Base-by-base conservation (phyloP, 495 filamentous ascomycete species). In the Penicillium salamii region DNA sequence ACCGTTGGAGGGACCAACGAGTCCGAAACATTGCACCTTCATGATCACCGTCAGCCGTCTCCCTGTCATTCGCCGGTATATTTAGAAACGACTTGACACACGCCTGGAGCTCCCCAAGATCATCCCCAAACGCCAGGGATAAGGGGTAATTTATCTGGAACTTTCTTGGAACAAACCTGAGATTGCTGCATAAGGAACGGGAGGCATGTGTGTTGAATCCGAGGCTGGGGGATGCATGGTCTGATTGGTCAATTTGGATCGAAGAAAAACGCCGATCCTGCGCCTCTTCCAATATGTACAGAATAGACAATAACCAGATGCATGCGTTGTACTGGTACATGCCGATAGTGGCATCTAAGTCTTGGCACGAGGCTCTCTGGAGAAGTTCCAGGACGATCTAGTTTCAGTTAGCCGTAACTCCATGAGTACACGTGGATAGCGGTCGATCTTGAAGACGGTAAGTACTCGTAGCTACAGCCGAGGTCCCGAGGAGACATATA, bases 81-180 rank as follows among this genome's bases (percentile, higher is more conserved):
- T 39, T 48, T 48, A 48, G 46, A 47, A 36, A 8, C 13, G 18
- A 46, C 19, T 12, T 48, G 46, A 39, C 37, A 47, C 45, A 18
- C n/a, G n/a, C 7, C 24, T 37, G 20, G 20, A 46, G 13, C 11
- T 23, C 19, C 42, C 12, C 18, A 31, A 20, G 4, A 26, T 8
- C 4, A 20, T 14, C 32, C 3, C 5, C 15, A 20, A 35, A 46
- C 32, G 20, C 43, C 18, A 33, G 24, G 17, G 35, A 15, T 28
- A 40, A 17, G 18, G 34, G 31, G 3, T 33, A n/a, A 40, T 48
- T 13, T 48, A 48, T 40, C 36, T 48, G 46, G 26, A 33, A 48
- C 46, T 19, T 14, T 21, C 19, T 20, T 46, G 23, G 44, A 26
- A n/a, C n/a, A n/a, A n/a, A 29, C 23, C 23, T 26, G 23, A 26